phyloP scores from a whole-genome alignment of 2,329 filamentous ascomycete species.

The Teratosphaeria zuluensis region DNA sequence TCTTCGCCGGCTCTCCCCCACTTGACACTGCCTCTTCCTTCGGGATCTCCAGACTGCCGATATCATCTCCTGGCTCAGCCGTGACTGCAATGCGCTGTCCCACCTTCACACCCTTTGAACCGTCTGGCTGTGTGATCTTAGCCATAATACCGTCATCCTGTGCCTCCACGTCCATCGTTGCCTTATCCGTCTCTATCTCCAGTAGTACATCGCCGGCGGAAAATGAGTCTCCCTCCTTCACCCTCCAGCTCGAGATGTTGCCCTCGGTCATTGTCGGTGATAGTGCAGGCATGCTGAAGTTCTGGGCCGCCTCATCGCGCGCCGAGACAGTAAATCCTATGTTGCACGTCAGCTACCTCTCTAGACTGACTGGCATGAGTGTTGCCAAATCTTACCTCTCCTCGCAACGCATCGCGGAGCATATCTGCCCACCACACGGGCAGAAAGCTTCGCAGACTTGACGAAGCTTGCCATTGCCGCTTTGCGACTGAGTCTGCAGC shows the following conservation, averaged over 20 bases:
- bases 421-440: slow-evolving; percentile 20
- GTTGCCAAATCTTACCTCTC: slow-evolving; percentile 13
- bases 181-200: slow-evolving; percentile 91
- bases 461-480: slow-evolving; percentile 22
- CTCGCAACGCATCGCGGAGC: slow-evolving; percentile 13
- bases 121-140: slow-evolving; percentile 68
- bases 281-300: slow-evolving; percentile 84
- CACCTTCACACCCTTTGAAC: slow-evolving; percentile 67
- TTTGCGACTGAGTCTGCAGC: not conserved
- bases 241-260: slow-evolving; percentile 74
- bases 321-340: slow-evolving; percentile 18
- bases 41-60: slow-evolving; percentile 64
- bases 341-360: not conserved
- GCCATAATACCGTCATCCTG: slow-evolving; percentile 80
- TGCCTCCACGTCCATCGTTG: slow-evolving; percentile 88
- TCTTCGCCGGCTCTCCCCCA: slow-evolving; percentile 24
- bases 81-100: slow-evolving; percentile 74
- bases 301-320: slow-evolving; percentile 58
- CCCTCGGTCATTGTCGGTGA: slow-evolving; percentile 93
- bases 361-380: not conserved
- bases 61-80: slow-evolving; percentile 72
- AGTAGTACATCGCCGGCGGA: slow-evolving; percentile 76
- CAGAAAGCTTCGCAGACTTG: slow-evolving; percentile 19
- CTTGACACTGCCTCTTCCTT: slow-evolving; percentile 48
- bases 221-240: slow-evolving; percentile 80